phyloP scores from a whole-genome alignment of 768 basidiomycete species.

The Lyophyllum shimeji region DNA sequence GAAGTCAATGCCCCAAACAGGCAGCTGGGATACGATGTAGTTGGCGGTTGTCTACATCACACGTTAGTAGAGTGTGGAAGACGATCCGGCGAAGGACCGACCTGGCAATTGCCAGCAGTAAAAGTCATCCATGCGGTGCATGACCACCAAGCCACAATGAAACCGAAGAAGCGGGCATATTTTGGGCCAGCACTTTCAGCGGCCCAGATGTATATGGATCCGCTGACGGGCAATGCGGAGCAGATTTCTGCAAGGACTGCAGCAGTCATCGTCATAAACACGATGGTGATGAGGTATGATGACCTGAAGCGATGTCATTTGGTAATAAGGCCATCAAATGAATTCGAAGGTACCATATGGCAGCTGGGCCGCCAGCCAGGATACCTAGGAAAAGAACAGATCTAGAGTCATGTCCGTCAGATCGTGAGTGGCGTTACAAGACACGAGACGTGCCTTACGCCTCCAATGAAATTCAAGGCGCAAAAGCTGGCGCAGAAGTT shows the following conservation, averaged over 20 bases:
- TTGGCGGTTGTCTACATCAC: slow-evolving; percentile 74
- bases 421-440: neutral
- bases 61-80: neutral
- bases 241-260: slow-evolving; percentile 88
- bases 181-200: slow-evolving; percentile 90
- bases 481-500: slow-evolving; percentile 88
- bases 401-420: slow-evolving; percentile 33
- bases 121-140: slow-evolving; percentile 98
- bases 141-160: slow-evolving; percentile 92
- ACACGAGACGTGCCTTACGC: slow-evolving; percentile 59
- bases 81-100: slow-evolving; percentile 25
- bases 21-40: slow-evolving; percentile 82
- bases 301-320: slow-evolving; percentile 56
- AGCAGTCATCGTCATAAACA: slow-evolving; percentile 89
- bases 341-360: slow-evolving; percentile 63
- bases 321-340: neutral
- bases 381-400: slow-evolving; percentile 80
- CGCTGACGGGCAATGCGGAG: slow-evolving; percentile 82
- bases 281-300: slow-evolving; percentile 75
- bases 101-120: slow-evolving; percentile 85
- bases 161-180: slow-evolving; percentile 83
- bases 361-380: slow-evolving; percentile 83
- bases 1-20: slow-evolving; percentile 78
- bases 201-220: slow-evolving; percentile 94
- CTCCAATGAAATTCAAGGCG: slow-evolving; percentile 89